Base-by-base conservation (phyloP, 305 asterid genomes). In the Euphrasia arctica region DNA sequence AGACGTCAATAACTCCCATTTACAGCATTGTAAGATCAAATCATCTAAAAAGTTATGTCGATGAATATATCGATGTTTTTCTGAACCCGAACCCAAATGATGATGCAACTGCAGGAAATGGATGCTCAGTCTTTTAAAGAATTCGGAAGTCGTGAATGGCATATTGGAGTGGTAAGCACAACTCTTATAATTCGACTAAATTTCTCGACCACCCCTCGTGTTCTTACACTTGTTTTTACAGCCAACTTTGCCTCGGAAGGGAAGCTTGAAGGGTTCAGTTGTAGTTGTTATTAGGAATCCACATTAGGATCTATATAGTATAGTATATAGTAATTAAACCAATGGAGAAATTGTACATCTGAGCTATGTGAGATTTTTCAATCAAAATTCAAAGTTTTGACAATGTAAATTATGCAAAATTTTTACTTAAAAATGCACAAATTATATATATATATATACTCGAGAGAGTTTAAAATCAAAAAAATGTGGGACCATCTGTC, bases 241-340 rank as follows among this genome's bases (percentile, higher is more conserved):
- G 98, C 91, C 97, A 34, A 84, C 90, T 43, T 74, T 77, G 68
- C 72, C 78, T 3, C 60, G 49, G n/a, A 82, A 79, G 58, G 86
- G 81, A 71, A 70, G 78, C 74, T 50, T 69, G 10, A 78, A 65
- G 66, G 89, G 82, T 51, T 78, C 96, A 3, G 80, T 80, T 54
- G 66, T 91, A 2, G 98, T 88, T 5, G 87, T 88, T 58, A 85
- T 91, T 62, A 95, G 79, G 72, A 95, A 91, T 32, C 98, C 98
- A 15, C 81, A 73, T 54, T 36, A 36, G 42, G 1, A 34, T 34
- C 4, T 4, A 34, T 34, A 34, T 34, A 34, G 22, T 34, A 32
- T 32, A 28, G n/a, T 3, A 22, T n/a, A 48, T 48, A 14, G 15
- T 45, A 9, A 47, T 47, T 13, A 10, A 47, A 47, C 15, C 1